These are phyloP conservation scores for Xylaria sp. DNA, from an alignment of 2,329 filamentous ascomycete species.

Conservation along the genomic window DNA sequence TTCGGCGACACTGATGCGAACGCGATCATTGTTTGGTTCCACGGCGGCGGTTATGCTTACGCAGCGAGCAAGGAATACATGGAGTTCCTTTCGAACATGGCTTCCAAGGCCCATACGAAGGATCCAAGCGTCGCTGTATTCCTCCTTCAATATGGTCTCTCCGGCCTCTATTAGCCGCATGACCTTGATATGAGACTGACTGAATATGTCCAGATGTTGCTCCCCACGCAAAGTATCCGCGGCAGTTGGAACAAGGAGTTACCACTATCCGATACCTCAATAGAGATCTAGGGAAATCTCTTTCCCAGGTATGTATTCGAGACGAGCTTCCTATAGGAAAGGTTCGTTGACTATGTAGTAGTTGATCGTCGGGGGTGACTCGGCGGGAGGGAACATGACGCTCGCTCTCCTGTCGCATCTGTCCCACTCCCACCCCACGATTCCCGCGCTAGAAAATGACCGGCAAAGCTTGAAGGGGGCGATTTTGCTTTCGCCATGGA, in stretches of 20 bases:
- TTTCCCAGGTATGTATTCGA: not conserved
- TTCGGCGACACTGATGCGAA: not conserved
- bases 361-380: slow-evolving; percentile 3
- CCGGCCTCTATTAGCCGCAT: not conserved
- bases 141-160: not conserved
- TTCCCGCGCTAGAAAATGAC: not conserved
- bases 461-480: not conserved
- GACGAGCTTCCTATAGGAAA: not conserved
- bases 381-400: not conserved
- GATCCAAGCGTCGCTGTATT: not conserved
- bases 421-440: not conserved
- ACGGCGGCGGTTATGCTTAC: not conserved
- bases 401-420: not conserved
- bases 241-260: slow-evolving; percentile 1
- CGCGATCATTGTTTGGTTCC: not conserved
- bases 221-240: not conserved
- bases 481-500: not conserved
- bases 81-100: not conserved
- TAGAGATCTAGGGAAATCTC: not conserved
- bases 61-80: not conserved
- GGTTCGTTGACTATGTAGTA: not conserved
- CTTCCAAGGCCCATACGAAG: not conserved
- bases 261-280: not conserved
- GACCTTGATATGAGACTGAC: not conserved
- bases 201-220: not conserved